These are phyloP conservation scores for Nemania sp. DNA, from an alignment of 2,329 filamentous ascomycete species.

Conservation along the genomic window DNA sequence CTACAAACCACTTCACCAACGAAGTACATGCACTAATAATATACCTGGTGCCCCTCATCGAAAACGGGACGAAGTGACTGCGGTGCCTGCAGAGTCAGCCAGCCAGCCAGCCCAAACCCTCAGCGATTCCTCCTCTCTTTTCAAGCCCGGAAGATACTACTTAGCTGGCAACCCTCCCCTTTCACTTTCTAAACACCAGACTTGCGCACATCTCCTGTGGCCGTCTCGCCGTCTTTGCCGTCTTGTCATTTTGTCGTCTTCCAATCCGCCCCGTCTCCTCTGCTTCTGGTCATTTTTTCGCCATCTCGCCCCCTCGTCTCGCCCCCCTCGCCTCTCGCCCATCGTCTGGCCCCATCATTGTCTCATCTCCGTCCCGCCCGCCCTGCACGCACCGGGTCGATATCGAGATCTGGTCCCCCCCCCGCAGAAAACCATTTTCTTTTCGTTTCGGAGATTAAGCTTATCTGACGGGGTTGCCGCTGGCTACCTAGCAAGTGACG, in stretches of 20 bases:
- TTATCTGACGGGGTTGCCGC: constrained; percentile 19
- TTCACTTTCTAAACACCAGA: too few relatives aligned
- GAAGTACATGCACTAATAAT: not conserved
- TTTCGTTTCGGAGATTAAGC: not conserved
- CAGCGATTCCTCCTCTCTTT: not conserved
- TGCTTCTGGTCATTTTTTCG: too few relatives aligned
- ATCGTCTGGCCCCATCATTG: too few relatives aligned
- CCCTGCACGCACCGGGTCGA: not conserved
- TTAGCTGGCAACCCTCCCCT: too few relatives aligned
- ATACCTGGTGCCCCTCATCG: constrained; percentile 1
- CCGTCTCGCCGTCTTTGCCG: too few relatives aligned
- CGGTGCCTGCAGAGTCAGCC: constrained; percentile 8
- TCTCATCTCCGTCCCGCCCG: too few relatives aligned
- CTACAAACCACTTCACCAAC: not conserved
- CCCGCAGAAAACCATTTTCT: not conserved
- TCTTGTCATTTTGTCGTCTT: not conserved
- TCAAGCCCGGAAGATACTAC: not conserved
- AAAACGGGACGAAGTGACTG: not conserved
- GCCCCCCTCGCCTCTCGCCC: too few relatives aligned
- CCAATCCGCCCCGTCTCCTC: not conserved
- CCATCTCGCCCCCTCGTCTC: not conserved
- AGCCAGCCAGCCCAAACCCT: constrained; percentile 2
- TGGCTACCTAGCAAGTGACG: constrained; percentile 20
- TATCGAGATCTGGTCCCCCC: not conserved
- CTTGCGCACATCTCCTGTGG: not conserved